phyloP scores from a whole-genome alignment of 768 basidiomycete species.

The Hericium rajendrae region DNA sequence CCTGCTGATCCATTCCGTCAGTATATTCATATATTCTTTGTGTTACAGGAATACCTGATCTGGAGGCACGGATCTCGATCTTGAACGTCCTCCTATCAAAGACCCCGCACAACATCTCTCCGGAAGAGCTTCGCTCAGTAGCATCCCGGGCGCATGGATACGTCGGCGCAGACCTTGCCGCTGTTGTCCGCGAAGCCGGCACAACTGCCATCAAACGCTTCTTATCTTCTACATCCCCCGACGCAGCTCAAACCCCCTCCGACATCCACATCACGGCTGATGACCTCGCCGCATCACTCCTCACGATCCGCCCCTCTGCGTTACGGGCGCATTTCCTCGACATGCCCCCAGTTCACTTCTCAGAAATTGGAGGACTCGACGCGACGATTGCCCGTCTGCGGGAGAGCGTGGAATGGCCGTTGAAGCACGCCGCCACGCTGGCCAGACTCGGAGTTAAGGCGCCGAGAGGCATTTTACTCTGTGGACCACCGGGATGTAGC shows the following conservation, averaged over 20 bases:
- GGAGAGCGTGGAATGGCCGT: conserved; percentile 93
- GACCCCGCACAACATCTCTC: conserved; percentile 65
- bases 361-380: conserved; percentile 85
- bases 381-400: conserved; percentile 74
- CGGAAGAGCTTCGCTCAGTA: conserved; percentile 50
- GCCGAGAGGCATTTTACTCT: conserved; percentile 84
- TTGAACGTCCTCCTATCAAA: conserved; percentile 75
- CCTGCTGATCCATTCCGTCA: not conserved
- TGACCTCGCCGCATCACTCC: conserved; percentile 66
- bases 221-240: conserved; percentile 28
- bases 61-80: conserved; percentile 75
- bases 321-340: conserved; percentile 92
- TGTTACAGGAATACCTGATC: conserved; percentile 73
- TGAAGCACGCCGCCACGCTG: conserved; percentile 81
- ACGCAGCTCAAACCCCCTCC: not conserved
- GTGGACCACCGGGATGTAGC: conserved; percentile 95
- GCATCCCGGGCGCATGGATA: conserved; percentile 87
- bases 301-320: conserved; percentile 80
- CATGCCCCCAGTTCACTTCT: conserved; percentile 69
- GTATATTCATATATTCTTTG: not conserved
- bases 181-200: conserved; percentile 88
- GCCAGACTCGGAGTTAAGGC: conserved; percentile 78
- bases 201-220: conserved; percentile 85
- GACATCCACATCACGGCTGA: conserved; percentile 32
- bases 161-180: conserved; percentile 91